Evolutionary conservation across 768 basidiomycete species (phyloP).

Genomic region (Suillus fuscotomentosus): DNA sequence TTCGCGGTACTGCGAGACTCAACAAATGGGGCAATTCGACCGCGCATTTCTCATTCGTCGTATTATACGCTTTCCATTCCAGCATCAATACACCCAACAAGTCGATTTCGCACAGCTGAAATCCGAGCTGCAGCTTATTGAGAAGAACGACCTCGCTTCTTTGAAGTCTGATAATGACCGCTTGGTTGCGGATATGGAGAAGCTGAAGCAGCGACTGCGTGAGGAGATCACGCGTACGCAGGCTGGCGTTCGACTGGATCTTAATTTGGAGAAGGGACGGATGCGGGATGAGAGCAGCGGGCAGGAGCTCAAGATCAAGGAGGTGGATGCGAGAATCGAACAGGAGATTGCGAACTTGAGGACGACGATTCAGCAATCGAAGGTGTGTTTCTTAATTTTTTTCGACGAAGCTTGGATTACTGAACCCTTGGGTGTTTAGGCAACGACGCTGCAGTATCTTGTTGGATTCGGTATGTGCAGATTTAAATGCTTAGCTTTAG

Average conservation of each 20-base stretch:
- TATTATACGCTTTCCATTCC: background rate
- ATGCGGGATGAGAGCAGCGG: conserved; percentile 90
- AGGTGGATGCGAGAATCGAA: conserved; percentile 96
- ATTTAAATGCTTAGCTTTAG: background rate
- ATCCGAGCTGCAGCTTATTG: conserved; percentile 93
- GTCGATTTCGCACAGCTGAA: conserved; percentile 97
- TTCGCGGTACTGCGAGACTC: background rate
- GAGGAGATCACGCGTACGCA: conserved; percentile 93
- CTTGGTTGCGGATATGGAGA: conserved; percentile 88
- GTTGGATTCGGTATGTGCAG: conserved; percentile 77
- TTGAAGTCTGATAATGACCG: conserved; percentile 97
- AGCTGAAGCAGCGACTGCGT: conserved; percentile 88
- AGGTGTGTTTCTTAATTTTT: conserved; percentile 45
- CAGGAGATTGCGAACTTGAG: conserved; percentile 88
- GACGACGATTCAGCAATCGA: conserved; percentile 82
- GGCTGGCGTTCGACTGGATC: conserved; percentile 88
- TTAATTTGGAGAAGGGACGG: conserved; percentile 95
- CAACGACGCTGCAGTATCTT: conserved; percentile 82
- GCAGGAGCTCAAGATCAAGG: conserved; percentile 95
- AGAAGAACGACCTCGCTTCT: conserved; percentile 94
- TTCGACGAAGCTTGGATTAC: background rate
- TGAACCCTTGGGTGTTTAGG: conserved; percentile 38
- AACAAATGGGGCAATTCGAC: background rate
- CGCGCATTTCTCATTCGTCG: background rate
- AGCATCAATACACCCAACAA: conserved; percentile 93